Evolutionary conservation across 371 early-diverging fungal species (phyloP), one percentile per base, ranked within the genome.

Genomic region (Parasitella parasitica): DNA sequence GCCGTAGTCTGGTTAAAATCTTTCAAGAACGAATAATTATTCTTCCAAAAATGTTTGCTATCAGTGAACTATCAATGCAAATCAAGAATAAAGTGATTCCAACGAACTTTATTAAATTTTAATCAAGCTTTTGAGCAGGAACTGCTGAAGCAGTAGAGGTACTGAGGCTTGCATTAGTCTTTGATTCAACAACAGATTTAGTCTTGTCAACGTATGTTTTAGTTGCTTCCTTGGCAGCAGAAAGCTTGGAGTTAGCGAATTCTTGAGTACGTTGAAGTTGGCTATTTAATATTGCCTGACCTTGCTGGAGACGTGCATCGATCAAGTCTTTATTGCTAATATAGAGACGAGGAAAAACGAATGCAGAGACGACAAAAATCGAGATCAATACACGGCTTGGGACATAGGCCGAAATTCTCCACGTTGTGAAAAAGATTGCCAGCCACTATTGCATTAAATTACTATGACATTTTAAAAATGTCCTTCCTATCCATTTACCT

Each of bases 261-360:
- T 55, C 38, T 35, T 63, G 57, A 2, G 43, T 28, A 20, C 37
- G 28, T n/a, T 54, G 18, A 4, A 64, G 0, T n/a, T 49, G 49
- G 16, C 39, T 30, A 15, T 56, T 61, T 4, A 69, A 15, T 20
- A 77, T 30, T 0, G 67, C 64, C 50, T 68, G 68, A 2, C 57
- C 51, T 58, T 77, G 77, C 22, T 69, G 65, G 26, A 73, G 32
- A 55, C 73, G 77, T 15, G 74, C 67, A 52, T 73, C 68, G 8
- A 77, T 54, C 5, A 71, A 39, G 32, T 69, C 64, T 56, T 73
- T 69, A 59, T 73, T 73, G 30, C 66, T 63, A 18, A 61, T 56
- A 53, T 72, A 77, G 2, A 77, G 64, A 12, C 66, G 62, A 41
- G 74, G 77, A 49, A 72, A 56, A 24, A 62, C 59, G 30, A 72